Evolutionary conservation across 257 asterid genomes (phyloP), one percentile per base, ranked within the genome.

Genomic region (Salvia miltiorrhiza): DNA sequence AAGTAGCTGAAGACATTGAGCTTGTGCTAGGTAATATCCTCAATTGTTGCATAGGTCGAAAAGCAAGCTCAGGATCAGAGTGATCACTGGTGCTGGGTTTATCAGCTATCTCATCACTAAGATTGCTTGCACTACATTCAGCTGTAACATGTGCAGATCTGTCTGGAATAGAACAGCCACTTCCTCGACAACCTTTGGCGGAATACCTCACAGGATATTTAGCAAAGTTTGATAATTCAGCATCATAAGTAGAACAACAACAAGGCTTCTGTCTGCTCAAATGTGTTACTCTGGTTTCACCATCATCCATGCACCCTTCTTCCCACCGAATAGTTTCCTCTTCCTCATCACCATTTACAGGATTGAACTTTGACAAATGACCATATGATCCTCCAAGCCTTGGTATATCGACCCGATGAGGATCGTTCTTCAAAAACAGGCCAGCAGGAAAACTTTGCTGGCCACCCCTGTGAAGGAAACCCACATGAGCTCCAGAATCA

Each of bases 391-490:
- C 98, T 67, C 98, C 98, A 69, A 93, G 88, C 66, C 98, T 90
- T 55, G 97, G 79, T 70, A 93, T 84, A 78, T 90, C 96, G 63
- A 84, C 82, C 70, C 95, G 89, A 73, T 81, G 90, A 78, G 97
- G 87, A 80, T 90, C 98, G 47, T 88, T 85, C 79, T 84, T 93
- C 74, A 93, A 80, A 82, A 93, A 82, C 72, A 93, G 76, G 67
- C 95, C 82, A 69, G 87, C 86, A 33, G 96, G 89, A 77, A 93
- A 90, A 69, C 87, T 68, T 73, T 87, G 98, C 55, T 86, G 83
- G 39, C 98, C 97, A 17, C 96, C 97, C 79, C 95, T 83, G 80
- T 93, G 98, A 56, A 93, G 97, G 68, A 90, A 90, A 71, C 98
- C 97, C 67, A 88, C 86, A 81, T 83, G 86, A 73, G 86, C 67